Evolutionary conservation across 768 basidiomycete species (phyloP).

Genomic region (Boletales sp.): DNA sequence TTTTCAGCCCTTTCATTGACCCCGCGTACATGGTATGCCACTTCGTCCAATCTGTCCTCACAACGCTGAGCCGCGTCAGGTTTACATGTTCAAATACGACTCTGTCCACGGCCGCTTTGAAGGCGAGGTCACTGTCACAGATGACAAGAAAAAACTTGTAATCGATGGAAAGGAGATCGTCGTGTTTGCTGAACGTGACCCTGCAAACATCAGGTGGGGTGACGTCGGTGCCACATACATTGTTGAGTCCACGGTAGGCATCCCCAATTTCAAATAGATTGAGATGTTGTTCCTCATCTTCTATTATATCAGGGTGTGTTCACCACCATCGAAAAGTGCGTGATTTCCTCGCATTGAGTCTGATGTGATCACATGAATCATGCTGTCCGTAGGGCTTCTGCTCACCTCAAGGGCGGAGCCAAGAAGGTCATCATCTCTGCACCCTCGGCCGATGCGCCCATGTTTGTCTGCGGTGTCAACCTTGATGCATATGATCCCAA

Average conservation of each 20-base stretch:
- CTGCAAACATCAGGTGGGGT: constrained; percentile 81
- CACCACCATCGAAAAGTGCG: constrained; percentile 84
- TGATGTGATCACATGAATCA: constrained; percentile 1
- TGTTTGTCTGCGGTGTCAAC: constrained; percentile 96
- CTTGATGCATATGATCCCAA: constrained; percentile 87
- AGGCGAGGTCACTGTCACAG: constrained; percentile 75
- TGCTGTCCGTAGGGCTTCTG: constrained; percentile 58
- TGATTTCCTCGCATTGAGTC: constrained; percentile 24
- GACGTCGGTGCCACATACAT: constrained; percentile 84
- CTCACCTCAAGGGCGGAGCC: constrained; percentile 96
- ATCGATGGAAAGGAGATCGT: constrained; percentile 76
- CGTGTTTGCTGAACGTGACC: constrained; percentile 85
- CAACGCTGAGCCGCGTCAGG: constrained; percentile 39
- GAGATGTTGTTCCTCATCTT: constrained; percentile 2
- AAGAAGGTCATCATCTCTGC: constrained; percentile 99
- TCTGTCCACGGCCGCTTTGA: constrained; percentile 92
- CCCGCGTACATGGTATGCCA: constrained; percentile 87
- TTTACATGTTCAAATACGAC: constrained; percentile 99
- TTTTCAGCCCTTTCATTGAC: constrained; percentile 88
- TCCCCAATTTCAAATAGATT: background rate
- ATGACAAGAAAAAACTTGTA: constrained; percentile 70
- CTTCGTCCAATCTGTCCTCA: background rate
- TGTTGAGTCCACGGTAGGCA: constrained; percentile 87
- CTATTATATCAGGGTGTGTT: constrained; percentile 73
- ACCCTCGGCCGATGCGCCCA: constrained; percentile 94